Evolutionary conservation across 441 rosid genomes (phyloP).

Genomic region (Daphne laureola): DNA sequence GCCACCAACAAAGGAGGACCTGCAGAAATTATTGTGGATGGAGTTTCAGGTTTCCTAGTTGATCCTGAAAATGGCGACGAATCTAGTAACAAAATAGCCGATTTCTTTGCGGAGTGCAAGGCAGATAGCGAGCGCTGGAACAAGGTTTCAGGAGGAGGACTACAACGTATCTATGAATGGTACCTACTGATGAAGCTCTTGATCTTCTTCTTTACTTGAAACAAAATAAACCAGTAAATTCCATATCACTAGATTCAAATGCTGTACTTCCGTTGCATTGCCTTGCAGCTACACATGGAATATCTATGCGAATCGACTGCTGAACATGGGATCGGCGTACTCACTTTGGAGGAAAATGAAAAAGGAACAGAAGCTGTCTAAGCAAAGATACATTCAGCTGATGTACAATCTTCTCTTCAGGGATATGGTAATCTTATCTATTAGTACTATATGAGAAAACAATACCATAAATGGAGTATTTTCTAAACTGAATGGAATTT

Average conservation of each 20-base stretch:
- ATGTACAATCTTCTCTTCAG: slow-evolving; percentile 66
- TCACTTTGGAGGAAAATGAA: slow-evolving; percentile 78
- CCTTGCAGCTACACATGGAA: slow-evolving; percentile 88
- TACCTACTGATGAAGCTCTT: slow-evolving; percentile 14
- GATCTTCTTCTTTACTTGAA: neutral
- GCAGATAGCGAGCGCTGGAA: slow-evolving; percentile 53
- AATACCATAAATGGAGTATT: neutral
- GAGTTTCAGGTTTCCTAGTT: slow-evolving; percentile 78
- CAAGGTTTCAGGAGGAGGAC: slow-evolving; percentile 50
- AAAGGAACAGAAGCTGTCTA: slow-evolving; percentile 66
- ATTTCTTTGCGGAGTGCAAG: slow-evolving; percentile 72
- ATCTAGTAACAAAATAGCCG: slow-evolving; percentile 55
- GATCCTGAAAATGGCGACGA: slow-evolving; percentile 83
- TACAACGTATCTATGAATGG: slow-evolving; percentile 76
- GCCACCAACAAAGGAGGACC: slow-evolving; percentile 96
- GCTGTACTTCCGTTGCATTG: neutral
- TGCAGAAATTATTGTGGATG: slow-evolving; percentile 85
- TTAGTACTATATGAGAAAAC: neutral
- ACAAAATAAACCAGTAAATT: neutral
- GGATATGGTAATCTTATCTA: slow-evolving; percentile 41
- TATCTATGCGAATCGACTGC: slow-evolving; percentile 60
- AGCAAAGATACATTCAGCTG: slow-evolving; percentile 61
- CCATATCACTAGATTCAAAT: slow-evolving; percentile 1
- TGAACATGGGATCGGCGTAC: slow-evolving; percentile 78
- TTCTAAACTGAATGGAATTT: slow-evolving; percentile 15